Percentiles rank a stretch among this genome's conserved stretches.
These are phyloP conservation scores for Medicago ruthenica DNA, from an alignment of 306 rosid species.

Conservation along the genomic window DNA sequence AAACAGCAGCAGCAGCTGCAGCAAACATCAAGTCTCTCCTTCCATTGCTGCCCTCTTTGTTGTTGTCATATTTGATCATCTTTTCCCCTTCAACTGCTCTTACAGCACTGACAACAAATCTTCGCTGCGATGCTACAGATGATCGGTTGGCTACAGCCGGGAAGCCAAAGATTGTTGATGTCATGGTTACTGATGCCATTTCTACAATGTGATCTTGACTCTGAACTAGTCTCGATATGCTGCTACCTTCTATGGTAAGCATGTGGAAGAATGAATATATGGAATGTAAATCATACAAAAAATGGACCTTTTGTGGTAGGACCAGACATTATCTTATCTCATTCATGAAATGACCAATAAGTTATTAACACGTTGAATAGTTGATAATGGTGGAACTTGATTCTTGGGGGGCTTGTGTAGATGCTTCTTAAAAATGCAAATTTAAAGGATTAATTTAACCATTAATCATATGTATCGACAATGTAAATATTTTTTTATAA, in stretches of 20 bases:
- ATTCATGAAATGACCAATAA: constrained; percentile 34
- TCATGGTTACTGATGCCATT: constrained; percentile 59
- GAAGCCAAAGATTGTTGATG: constrained; percentile 49
- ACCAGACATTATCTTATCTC: constrained; percentile 49
- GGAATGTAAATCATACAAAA: constrained; percentile 6
- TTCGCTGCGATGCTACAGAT: background rate
- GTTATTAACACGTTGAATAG: constrained; percentile 38
- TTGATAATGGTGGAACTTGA: constrained; percentile 30
- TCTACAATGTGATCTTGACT: background rate
- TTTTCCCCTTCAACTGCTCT: constrained; percentile 40
- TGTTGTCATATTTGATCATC: constrained; percentile 33
- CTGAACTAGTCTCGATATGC: background rate
- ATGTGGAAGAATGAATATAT: constrained; percentile 33
- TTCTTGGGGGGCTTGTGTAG: background rate
- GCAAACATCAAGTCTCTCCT: constrained; percentile 54
- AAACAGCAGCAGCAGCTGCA: constrained; percentile 48
- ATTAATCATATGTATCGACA: too few relatives aligned
- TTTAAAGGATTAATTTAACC: constrained; percentile 21
- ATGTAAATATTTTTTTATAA: too few relatives aligned
- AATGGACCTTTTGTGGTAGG: constrained; percentile 2
- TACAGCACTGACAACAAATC: constrained; percentile 32
- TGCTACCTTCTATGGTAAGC: constrained; percentile 3
- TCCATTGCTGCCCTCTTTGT: constrained; percentile 46
- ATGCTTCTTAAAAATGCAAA: constrained; percentile 29
- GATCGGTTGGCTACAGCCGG: constrained; percentile 20